Percentiles rank a stretch among this genome's conserved stretches.
Conservation (phyloP, 2,329 filamentous ascomycete species). For the Scedosporium minutisporum region DNA sequence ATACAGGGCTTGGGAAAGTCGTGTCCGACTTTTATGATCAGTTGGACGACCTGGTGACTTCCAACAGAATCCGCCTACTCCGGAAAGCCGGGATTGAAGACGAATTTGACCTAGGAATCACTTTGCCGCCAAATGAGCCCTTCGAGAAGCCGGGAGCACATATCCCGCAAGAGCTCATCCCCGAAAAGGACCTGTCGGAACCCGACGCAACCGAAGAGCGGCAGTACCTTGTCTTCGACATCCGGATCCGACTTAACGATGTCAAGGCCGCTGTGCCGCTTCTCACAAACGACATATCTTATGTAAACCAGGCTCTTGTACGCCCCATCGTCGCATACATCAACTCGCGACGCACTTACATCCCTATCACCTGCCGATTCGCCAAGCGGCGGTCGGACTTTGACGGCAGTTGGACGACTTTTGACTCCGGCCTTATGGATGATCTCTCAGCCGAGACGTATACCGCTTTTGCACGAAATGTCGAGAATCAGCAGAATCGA, state of each 20-base stretch:
- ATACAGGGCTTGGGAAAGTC: slow-evolving; percentile 84
- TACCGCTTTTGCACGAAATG: slow-evolving; percentile 83
- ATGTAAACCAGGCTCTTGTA: slow-evolving; percentile 91
- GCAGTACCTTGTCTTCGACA: slow-evolving; percentile 83
- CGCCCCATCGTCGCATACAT: slow-evolving; percentile 97
- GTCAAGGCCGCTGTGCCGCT: slow-evolving; percentile 87
- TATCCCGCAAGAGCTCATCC: slow-evolving; percentile 8
- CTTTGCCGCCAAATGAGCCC: neutral
- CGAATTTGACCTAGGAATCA: neutral
- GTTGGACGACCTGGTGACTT: slow-evolving; percentile 82
- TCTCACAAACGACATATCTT: slow-evolving; percentile 85
- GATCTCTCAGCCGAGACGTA: slow-evolving; percentile 91
- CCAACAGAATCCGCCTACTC: slow-evolving; percentile 57
- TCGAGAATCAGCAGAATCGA: slow-evolving; percentile 79
- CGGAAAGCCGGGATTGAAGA: slow-evolving; percentile 27
- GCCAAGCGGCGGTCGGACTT: slow-evolving; percentile 86
- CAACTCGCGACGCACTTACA: slow-evolving; percentile 89
- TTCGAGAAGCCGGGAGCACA: neutral
- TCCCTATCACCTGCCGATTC: slow-evolving; percentile 87
- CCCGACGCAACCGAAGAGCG: slow-evolving; percentile 44
- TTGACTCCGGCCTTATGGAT: slow-evolving; percentile 87
- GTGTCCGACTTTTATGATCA: slow-evolving; percentile 97
- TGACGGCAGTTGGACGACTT: slow-evolving; percentile 90
- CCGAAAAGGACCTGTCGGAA: slow-evolving; percentile 3
- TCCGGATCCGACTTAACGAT: slow-evolving; percentile 91